Conservation (phyloP, 441 rosid genomes). For the Syzygium malaccense region DNA sequence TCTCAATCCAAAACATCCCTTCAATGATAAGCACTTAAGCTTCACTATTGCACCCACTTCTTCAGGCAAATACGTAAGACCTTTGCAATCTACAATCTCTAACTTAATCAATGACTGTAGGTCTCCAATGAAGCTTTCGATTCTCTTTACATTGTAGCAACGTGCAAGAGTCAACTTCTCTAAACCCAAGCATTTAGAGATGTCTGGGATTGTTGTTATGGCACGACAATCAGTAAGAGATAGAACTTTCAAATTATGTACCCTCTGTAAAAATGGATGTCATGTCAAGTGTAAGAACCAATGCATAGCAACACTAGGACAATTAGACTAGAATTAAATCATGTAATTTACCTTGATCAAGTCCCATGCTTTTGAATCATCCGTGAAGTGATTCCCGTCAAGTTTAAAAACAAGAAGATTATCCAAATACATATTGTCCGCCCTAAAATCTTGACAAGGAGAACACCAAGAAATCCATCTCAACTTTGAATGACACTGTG, state of each 20-base stretch:
- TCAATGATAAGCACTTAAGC: neutral
- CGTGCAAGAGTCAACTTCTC: neutral
- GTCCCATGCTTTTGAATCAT: neutral
- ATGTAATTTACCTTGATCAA: neutral
- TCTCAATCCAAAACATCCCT: neutral
- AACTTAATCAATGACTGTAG: accelerated
- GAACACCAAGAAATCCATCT: neutral
- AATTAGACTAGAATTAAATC: neutral
- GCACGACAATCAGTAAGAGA: neutral
- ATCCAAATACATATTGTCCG: neutral
- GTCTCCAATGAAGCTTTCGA: neutral
- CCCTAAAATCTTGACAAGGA: neutral
- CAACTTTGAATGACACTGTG: neutral
- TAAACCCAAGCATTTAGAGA: neutral
- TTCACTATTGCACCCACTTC: neutral
- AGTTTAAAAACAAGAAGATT: neutral
- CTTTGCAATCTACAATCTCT: accelerated
- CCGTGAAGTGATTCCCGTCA: accelerated
- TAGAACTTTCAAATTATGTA: neutral
- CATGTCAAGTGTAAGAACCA: neutral
- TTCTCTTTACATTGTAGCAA: accelerated
- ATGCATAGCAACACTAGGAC: neutral
- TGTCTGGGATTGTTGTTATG: neutral
- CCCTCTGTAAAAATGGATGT: neutral
- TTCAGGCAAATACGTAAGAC: neutral